A percentile compares a stretch with the other conserved stretches of the same genome.
Evolutionary conservation across 1,139 yeast species (phyloP).

Genomic region (Kurtzmaniella quercitrusa): DNA sequence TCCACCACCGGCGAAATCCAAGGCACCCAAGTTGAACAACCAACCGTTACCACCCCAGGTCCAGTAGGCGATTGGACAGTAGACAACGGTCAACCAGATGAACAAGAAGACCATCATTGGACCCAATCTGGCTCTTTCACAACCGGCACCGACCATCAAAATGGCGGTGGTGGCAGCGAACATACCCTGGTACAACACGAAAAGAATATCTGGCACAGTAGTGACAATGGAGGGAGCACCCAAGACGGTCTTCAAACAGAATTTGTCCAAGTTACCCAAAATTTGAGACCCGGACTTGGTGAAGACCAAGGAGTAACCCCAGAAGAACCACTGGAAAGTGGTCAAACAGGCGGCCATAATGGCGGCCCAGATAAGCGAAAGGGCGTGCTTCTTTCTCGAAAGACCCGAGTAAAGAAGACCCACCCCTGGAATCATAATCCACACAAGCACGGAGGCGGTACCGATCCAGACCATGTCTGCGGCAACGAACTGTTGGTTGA

Average conservation of each 20-base stretch:
- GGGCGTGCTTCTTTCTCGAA: slow-evolving; percentile 87
- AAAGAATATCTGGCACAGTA: slow-evolving; percentile 79
- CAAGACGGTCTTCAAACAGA: slow-evolving; percentile 72
- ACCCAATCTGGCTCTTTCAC: slow-evolving; percentile 93
- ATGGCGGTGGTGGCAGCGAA: slow-evolving; percentile 90
- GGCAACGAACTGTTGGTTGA: slow-evolving; percentile 66
- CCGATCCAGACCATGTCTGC: slow-evolving; percentile 91
- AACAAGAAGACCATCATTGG: slow-evolving; percentile 95
- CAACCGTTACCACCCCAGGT: slow-evolving; percentile 94
- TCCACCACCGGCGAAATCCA: slow-evolving; percentile 98
- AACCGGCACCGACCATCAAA: slow-evolving; percentile 94
- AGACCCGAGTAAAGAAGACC: slow-evolving; percentile 88
- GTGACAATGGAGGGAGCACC: slow-evolving; percentile 74
- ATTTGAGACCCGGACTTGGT: slow-evolving; percentile 67
- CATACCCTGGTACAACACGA: slow-evolving; percentile 92
- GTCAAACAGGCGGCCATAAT: slow-evolving; percentile 80
- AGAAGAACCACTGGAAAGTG: slow-evolving; percentile 92
- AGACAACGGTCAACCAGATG: slow-evolving; percentile 93
- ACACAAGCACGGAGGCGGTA: slow-evolving; percentile 69
- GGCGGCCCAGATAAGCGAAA: slow-evolving; percentile 90
- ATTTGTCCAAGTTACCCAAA: slow-evolving; percentile 76
- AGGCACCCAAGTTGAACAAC: slow-evolving; percentile 75
- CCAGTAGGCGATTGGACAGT: slow-evolving; percentile 95
- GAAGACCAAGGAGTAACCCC: slow-evolving; percentile 92
- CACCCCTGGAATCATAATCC: slow-evolving; percentile 95